Base-by-base conservation (phyloP, 2,329 filamentous ascomycete species). In the Massarina eburnea region DNA sequence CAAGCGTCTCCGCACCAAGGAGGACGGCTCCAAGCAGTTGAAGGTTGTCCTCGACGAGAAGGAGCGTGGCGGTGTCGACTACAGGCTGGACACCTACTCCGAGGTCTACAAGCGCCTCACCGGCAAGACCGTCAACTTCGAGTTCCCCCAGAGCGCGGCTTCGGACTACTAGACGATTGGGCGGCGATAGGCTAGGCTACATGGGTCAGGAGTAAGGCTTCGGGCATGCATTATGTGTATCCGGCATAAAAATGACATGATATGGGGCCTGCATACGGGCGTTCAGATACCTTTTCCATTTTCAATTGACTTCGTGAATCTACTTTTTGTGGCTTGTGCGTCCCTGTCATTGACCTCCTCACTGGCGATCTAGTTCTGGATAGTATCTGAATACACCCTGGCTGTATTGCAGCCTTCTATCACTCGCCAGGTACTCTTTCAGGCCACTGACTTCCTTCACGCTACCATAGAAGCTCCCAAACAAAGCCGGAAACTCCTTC, bases 41-140 rank as follows among this genome's bases (percentile, higher is more conserved):
- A 99, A 99, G 89, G 90, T 99, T 76, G 84, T 99, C 73, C 86
- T 99, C 52, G 94, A 99, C 78, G 94, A 97, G 89, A 99, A 99
- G 90, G 94, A 99, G 89, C 89, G 91, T 71, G 92, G 91, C 72
- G 91, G 91, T 76, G 92, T 99, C 68, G 94, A 99, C 84, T 96
- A 97, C 88, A 86, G 94, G 76, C 89, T 99, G 68, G 94, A 99
- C 80, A 96, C 92, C 75, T 99, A 99, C 85, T 89, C 90, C 61
- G 94, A 99, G 86, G 94, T 99, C 75, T 99, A 99, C 89, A 90
- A 91, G 79, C 87, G 90, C 72, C 82, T 99, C 73, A 99, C 94
- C 57, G 94, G 94, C 78, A 94, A 95, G 80, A 85, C 85, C 74
- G 94, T 97, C 75, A 85, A 86, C 78, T 99, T 99, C 74, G 94